Conservation (phyloP, 495 filamentous ascomycete species). For the Zalerion maritima region DNA sequence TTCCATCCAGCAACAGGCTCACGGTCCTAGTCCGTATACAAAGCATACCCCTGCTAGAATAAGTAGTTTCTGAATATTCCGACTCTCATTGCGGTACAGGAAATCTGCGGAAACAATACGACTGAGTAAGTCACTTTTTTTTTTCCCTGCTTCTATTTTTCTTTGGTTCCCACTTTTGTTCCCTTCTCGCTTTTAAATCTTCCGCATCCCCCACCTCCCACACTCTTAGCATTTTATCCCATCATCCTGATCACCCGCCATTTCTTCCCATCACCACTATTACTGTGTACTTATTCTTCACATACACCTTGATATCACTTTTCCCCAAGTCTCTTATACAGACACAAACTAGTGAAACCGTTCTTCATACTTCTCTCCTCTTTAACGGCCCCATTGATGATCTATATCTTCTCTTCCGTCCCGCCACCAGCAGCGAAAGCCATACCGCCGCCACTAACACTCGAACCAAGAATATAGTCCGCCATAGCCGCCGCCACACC, state of each 20-base stretch:
- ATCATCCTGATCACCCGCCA: conserved; percentile 19
- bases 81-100: conserved; percentile 10
- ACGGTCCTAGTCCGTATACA: too few species aligned
- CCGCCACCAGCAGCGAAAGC: conserved; percentile 14
- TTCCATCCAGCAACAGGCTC: too few species aligned
- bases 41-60: conserved; percentile 5
- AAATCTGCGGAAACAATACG: conserved; percentile 14
- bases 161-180: conserved; percentile 5
- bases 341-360: conserved; percentile 5
- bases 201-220: conserved; percentile 9
- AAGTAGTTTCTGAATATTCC: conserved; percentile 25
- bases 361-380: conserved; percentile 13
- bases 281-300: conserved; percentile 8
- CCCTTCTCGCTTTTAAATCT: conserved; percentile 9
- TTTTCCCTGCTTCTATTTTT: conserved; percentile 8
- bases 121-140: conserved; percentile 12
- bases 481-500: conserved; percentile 9
- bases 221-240: conserved; percentile 9
- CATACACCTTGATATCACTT: conserved; percentile 5
- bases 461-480: conserved; percentile 9
- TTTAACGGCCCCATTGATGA: conserved; percentile 14
- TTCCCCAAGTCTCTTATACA: conserved; percentile 5
- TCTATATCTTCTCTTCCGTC: conserved; percentile 13
- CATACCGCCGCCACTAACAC: conserved; percentile 14
- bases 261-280: conserved; percentile 27